Evolutionary conservation across 2,329 filamentous ascomycete genomes (phyloP).

Genomic region (Cercospora brassicicola): DNA sequence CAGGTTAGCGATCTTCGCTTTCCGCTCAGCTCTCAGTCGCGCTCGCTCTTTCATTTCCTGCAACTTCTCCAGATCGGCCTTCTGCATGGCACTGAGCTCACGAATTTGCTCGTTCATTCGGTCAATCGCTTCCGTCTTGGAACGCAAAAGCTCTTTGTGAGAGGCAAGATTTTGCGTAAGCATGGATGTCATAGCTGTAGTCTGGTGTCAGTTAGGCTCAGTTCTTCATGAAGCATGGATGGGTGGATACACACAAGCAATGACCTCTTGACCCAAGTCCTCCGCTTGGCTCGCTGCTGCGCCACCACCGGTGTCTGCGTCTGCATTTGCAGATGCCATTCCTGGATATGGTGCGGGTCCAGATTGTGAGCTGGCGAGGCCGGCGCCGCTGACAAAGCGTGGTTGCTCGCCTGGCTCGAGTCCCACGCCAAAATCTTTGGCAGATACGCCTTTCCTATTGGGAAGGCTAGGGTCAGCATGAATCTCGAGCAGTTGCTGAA

Average conservation of each 20-base stretch:
- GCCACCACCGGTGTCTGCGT: conserved; percentile 46
- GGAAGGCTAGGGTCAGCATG: conserved; percentile 89
- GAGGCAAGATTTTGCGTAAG: conserved; percentile 75
- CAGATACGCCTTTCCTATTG: conserved; percentile 83
- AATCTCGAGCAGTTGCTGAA: conserved; percentile 93
- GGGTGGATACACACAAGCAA: conserved; percentile 63
- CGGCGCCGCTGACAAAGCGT: conserved; percentile 26
- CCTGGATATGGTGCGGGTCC: conserved; percentile 17
- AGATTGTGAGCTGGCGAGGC: conserved; percentile 22
- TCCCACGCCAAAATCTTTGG: conserved; percentile 92
- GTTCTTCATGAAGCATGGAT: conserved; percentile 9
- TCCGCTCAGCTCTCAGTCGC: conserved; percentile 63
- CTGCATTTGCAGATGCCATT: conserved; percentile 20
- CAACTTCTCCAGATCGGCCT: conserved; percentile 71
- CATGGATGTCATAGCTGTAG: conserved; percentile 74
- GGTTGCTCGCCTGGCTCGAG: conserved; percentile 56
- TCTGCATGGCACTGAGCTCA: conserved; percentile 74
- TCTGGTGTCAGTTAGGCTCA: conserved; percentile 25
- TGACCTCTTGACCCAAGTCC: conserved; percentile 77
- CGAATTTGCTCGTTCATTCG: conserved; percentile 77
- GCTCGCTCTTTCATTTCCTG: conserved; percentile 68
- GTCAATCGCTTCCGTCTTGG: conserved; percentile 82
- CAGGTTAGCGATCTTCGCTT: conserved; percentile 77
- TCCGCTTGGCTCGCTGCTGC: conserved; percentile 52
- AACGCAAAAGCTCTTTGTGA: conserved; percentile 76